phyloP scores from a whole-genome alignment of 2,329 filamentous ascomycete species.

The Aspergillus calidoustus region DNA sequence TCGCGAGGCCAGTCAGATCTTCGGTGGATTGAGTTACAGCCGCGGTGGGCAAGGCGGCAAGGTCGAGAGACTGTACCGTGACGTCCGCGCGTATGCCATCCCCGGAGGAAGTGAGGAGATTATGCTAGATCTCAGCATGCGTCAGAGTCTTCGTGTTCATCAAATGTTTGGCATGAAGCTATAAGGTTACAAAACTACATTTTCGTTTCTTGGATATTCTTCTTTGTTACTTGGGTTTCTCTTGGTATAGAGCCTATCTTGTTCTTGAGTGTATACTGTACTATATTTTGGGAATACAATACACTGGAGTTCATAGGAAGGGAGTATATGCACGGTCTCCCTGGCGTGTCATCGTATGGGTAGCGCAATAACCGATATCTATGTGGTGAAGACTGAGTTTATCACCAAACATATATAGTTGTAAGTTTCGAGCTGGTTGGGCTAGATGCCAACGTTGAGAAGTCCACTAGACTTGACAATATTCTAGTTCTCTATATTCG shows the following conservation, averaged over 20 bases:
- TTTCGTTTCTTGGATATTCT: neutral
- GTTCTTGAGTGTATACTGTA: conserved; percentile 18
- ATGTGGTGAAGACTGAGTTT: too few species aligned
- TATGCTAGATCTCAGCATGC: conserved; percentile 95
- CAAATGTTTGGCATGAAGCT: conserved; percentile 96
- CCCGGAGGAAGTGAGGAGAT: conserved; percentile 97
- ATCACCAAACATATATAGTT: too few species aligned
- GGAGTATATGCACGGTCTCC: neutral
- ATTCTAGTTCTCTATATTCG: neutral
- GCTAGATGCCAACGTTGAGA: too few species aligned
- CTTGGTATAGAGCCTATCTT: conserved; percentile 14
- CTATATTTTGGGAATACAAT: conserved; percentile 11
- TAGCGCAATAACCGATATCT: too few species aligned
- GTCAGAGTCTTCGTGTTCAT: conserved; percentile 85
- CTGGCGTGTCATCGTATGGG: too few species aligned
- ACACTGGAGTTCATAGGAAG: neutral
- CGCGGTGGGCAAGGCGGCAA: conserved; percentile 94
- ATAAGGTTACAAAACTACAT: conserved; percentile 50
- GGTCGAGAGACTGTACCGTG: conserved; percentile 91
- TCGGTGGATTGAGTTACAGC: conserved; percentile 89
- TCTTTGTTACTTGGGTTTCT: neutral
- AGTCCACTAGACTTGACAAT: too few species aligned
- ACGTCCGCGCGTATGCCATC: conserved; percentile 94
- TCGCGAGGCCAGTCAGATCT: conserved; percentile 94
- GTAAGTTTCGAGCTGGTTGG: too few species aligned